Conservation (phyloP, 805 yeast genomes). For the Kodamaea restingae region DNA sequence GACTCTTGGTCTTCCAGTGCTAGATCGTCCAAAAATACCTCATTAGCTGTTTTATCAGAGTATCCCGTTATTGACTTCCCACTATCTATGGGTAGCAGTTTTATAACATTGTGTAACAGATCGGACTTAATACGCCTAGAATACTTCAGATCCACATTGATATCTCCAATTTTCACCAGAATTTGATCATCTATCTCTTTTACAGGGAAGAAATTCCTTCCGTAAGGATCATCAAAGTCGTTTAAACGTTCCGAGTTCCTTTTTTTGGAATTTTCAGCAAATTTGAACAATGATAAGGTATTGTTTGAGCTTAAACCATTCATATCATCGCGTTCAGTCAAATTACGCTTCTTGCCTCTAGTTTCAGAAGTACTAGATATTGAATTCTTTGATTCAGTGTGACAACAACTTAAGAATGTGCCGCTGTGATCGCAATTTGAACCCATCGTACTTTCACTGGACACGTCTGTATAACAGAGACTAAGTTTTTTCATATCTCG, state of each 20-base stretch:
- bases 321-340: no score
- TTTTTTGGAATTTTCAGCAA: neutral
- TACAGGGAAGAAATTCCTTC: conserved; percentile 10
- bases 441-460: no score
- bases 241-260: neutral
- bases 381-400: neutral
- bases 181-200: neutral
- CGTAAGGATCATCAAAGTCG: conserved; percentile 8
- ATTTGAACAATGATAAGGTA: conserved; percentile 1
- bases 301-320: neutral
- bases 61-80: neutral
- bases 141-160: conserved; percentile 4
- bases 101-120: conserved; percentile 6
- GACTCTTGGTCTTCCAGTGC: conserved; percentile 48
- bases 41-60: neutral
- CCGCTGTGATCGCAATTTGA: no score
- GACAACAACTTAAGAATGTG: no score
- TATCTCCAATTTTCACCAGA: conserved; percentile 6
- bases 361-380: no score
- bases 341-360: no score
- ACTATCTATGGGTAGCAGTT: neutral
- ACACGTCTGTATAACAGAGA: no score
- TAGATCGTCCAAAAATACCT: conserved; percentile 5
- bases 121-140: conserved; percentile 3
- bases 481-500: no score